These are phyloP conservation scores for Meira nashicola DNA, from an alignment of 1,284 basidiomycete genomes.

Conservation along the genomic window DNA sequence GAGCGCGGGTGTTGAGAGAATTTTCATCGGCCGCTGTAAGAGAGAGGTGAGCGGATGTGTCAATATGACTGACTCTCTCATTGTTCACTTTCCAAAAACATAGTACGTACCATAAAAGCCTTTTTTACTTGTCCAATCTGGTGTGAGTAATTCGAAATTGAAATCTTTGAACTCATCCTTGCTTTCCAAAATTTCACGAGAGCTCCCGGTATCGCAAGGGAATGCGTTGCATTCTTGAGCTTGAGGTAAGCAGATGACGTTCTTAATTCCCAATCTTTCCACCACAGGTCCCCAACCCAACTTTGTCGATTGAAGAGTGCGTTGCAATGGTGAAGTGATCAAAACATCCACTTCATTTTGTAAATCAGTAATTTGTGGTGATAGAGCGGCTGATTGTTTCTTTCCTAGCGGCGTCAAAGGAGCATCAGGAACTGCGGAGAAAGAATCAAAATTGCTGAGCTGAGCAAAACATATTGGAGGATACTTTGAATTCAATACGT, in stretches of 20 bases:
- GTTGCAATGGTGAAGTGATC: conserved; percentile 39
- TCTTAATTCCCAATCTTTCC: conserved; percentile 34
- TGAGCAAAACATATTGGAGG: neutral
- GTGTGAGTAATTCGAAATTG: conserved; percentile 43
- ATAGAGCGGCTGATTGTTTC: conserved; percentile 39
- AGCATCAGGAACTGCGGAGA: conserved; percentile 34
- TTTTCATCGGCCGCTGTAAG: conserved; percentile 25
- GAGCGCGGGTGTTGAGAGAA: conserved; percentile 40
- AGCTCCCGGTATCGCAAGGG: conserved; percentile 51
- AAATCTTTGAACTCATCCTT: conserved; percentile 42
- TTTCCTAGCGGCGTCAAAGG: conserved; percentile 49
- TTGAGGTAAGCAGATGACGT: conserved; percentile 44
- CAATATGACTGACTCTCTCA: neutral
- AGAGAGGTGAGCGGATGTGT: neutral
- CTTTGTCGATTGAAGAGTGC: conserved; percentile 48
- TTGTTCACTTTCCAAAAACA: no score
- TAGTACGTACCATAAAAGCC: conserved; percentile 34
- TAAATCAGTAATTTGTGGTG: conserved; percentile 28
- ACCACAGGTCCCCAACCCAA: conserved; percentile 43
- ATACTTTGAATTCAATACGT: neutral
- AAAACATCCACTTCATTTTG: conserved; percentile 38
- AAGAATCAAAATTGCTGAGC: conserved; percentile 16
- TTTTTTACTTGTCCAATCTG: conserved; percentile 50
- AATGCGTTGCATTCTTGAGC: conserved; percentile 49
- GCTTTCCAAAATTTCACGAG: conserved; percentile 35